Base-by-base conservation (phyloP, 1,139 yeast genomes). In the Suhomyces chickasaworum region DNA sequence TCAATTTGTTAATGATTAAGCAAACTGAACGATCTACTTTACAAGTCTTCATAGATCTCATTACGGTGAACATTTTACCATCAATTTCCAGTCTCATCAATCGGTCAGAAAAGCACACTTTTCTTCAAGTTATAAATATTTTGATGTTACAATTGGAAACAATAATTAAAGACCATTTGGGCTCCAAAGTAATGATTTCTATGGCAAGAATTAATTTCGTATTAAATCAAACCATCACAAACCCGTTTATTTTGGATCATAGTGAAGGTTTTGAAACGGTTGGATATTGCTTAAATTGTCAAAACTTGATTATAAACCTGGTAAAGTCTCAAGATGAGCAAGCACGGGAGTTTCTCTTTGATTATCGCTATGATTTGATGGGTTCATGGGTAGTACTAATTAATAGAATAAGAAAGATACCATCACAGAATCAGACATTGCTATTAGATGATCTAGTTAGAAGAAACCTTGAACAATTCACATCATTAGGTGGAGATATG, bases 351-450 rank as follows among this genome's bases (percentile, higher is more conserved):
- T 33, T 48, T 3, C 50, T 70, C 3, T 34, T 71, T 2, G 56
- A 57, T n/a, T 71, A 72, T 52, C 57, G 60, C 38, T 69, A 59
- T 46, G 79, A 74, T 51, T 59, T 71, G 6, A 45, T 69, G 32
- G 66, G 65, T 0, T 70, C 69, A 35, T 51, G 71, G 35, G 53
- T 62, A 0, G 59, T 64, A 35, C 53, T 59, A 23, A 54, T 39
- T 12, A 49, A 43, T 29, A 37, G 60, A 15, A 37, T 54, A 5
- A 21, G 18, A 5, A 39, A 27, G 17, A 33, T 40, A 25, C n/a
- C 12, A 17, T 17, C 8, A 37, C 18, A 44, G 42, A 22, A 44
- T 56, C 43, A 33, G 5, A 12, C 17, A n/a, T 9, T 31, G 5
- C 12, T 17, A n/a, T 9, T 31, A 5, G n/a, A n/a, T 7, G 22